Evolutionary conservation across 345 rosid genomes (phyloP).

Genomic region (Corymbia maculata): DNA sequence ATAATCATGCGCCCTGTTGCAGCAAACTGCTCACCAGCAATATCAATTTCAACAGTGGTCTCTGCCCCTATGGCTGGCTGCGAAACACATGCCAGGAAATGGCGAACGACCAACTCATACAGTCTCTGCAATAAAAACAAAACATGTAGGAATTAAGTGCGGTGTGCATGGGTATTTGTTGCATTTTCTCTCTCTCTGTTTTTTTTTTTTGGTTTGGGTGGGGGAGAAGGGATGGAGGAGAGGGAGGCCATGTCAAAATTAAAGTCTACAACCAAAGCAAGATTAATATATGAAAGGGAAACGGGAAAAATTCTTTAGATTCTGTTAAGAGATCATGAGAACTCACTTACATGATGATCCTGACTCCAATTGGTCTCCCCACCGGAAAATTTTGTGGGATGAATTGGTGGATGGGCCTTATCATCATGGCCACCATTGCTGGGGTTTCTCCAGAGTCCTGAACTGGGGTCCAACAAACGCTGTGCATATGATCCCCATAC

Average conservation of each 20-base stretch:
- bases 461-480: conserved; percentile 59
- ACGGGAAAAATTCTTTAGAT: neutral
- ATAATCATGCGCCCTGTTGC: conserved; percentile 85
- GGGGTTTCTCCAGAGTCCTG: conserved; percentile 93
- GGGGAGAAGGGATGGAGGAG: neutral
- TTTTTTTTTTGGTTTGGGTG: accelerated
- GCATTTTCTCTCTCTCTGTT: neutral
- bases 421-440: conserved; percentile 95
- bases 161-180: neutral
- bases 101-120: conserved; percentile 94
- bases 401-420: conserved; percentile 99
- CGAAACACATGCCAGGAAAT: conserved; percentile 94
- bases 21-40: conserved; percentile 82
- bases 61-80: conserved; percentile 97
- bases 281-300: neutral
- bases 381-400: conserved; percentile 86
- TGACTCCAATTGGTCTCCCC: conserved; percentile 85
- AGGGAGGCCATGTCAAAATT: neutral
- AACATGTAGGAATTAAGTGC: neutral
- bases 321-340: neutral
- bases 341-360: conserved; percentile 66
- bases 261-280: neutral
- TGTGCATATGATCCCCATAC: conserved; percentile 91
- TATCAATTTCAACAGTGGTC: conserved; percentile 89
- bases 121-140: conserved; percentile 43